phyloP scores from a whole-genome alignment of 2,329 filamentous ascomycete genomes.

The Hysterium pulicare region DNA sequence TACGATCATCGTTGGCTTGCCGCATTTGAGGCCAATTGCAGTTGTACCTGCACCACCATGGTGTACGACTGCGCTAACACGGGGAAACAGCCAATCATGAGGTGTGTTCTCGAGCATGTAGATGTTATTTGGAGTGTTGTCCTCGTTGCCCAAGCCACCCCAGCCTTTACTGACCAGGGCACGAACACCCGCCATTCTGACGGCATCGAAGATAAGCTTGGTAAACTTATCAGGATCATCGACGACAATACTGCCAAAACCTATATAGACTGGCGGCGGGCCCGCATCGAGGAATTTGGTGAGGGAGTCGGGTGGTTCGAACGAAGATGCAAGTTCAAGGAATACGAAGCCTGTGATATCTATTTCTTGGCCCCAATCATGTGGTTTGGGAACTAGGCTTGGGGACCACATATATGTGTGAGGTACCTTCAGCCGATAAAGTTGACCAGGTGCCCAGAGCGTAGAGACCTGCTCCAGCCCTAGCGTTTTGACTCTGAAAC shows the following conservation, averaged over 20 bases:
- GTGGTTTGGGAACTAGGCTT: conserved; percentile 62
- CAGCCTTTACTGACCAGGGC: conserved; percentile 73
- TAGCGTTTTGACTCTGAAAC: conserved; percentile 66
- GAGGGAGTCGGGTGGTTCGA: conserved; percentile 57
- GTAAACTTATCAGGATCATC: conserved; percentile 69
- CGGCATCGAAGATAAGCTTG: conserved; percentile 67
- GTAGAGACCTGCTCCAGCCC: conserved; percentile 71
- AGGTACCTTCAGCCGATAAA: conserved; percentile 70
- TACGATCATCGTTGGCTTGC: conserved; percentile 70
- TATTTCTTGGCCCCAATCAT: conserved; percentile 66
- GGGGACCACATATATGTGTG: conserved; percentile 68
- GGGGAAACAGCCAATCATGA: conserved; percentile 74
- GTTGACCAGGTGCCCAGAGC: conserved; percentile 71
- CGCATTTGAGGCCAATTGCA: conserved; percentile 69
- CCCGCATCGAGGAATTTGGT: conserved; percentile 33
- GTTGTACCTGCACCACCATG: conserved; percentile 78
- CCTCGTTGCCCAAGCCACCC: conserved; percentile 64
- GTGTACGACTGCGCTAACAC: conserved; percentile 64
- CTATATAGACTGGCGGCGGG: conserved; percentile 66
- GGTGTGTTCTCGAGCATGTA: conserved; percentile 72
- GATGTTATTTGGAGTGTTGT: conserved; percentile 53
- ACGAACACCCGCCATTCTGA: conserved; percentile 62
- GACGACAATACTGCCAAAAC: conserved; percentile 73
- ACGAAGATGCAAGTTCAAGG: conserved; percentile 63
- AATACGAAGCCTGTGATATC: conserved; percentile 79